phyloP scores from a whole-genome alignment of 2,329 filamentous ascomycete genomes.

The Cyphellophora europaea region DNA sequence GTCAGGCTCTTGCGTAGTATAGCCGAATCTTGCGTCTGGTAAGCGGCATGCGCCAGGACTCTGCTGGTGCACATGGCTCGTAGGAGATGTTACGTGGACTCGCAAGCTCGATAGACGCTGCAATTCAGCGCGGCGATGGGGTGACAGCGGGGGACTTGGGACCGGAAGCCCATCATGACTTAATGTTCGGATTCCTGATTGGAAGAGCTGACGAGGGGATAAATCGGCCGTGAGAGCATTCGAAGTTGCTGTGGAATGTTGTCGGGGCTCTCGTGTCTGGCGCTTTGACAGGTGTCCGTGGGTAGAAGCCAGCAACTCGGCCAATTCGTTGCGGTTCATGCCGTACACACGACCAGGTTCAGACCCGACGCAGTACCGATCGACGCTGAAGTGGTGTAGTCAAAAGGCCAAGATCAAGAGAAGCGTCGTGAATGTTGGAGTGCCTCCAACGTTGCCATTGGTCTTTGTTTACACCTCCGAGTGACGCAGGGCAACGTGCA shows the following conservation, averaged over 20 bases:
- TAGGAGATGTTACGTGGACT: not conserved
- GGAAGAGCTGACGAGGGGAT: constrained; percentile 14
- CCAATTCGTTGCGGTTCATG: constrained; percentile 11
- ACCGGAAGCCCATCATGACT: constrained; percentile 2
- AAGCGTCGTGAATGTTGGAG: no score
- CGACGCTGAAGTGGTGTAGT: no score
- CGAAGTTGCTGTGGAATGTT: not conserved
- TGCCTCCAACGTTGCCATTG: no score
- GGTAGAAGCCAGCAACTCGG: constrained; percentile 9
- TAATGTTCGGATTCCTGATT: constrained; percentile 12
- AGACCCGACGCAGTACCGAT: no score
- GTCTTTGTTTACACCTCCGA: no score
- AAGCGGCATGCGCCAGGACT: not conserved
- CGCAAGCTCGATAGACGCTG: no score
- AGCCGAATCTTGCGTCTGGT: not conserved
- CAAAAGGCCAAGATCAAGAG: no score
- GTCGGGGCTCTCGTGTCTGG: no score
- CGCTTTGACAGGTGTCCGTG: constrained; percentile 2
- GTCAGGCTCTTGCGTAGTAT: constrained; percentile 1
- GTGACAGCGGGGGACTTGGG: not conserved
- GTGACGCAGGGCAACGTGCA: no score
- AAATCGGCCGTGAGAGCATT: constrained; percentile 4
- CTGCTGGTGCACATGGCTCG: not conserved
- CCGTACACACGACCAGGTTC: constrained; percentile 2
- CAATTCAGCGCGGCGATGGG: no score